A percentile compares a stretch with the other conserved stretches of the same genome.
These are phyloP conservation scores for Botrytis cinerea DNA, from an alignment of 2,329 filamentous ascomycete genomes.

Conservation along the genomic window DNA sequence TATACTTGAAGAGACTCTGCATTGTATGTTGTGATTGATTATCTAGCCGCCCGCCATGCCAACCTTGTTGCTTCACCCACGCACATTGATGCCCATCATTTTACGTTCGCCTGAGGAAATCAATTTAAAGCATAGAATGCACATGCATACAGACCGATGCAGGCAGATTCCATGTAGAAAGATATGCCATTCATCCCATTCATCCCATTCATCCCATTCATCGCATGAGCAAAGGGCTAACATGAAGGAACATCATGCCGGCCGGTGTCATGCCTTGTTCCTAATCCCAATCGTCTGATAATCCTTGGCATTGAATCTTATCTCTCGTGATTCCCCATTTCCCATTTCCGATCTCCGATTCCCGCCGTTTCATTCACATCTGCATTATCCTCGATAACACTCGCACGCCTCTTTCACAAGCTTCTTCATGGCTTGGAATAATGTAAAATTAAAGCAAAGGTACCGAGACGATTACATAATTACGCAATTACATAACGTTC, in stretches of 20 bases:
- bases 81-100: not conserved
- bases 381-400: too few species aligned
- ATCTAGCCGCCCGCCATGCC: not conserved
- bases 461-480: not conserved
- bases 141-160: not conserved
- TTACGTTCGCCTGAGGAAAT: not conserved
- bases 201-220: too few species aligned
- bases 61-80: not conserved
- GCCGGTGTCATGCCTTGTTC: not conserved
- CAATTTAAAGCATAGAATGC: not conserved
- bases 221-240: too few species aligned
- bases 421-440: not conserved
- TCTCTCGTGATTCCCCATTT: not conserved
- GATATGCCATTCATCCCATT: not conserved
- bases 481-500: not conserved
- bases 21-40: not conserved
- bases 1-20: not conserved
- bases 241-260: not conserved
- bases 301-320: not conserved
- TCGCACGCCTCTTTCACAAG: not conserved
- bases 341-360: not conserved
- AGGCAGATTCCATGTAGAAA: not conserved
- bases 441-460: not conserved
- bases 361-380: not conserved
- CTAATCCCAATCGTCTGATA: not conserved